These are phyloP conservation scores for Casuarina equisetifolia DNA, from an alignment of 306 rosid species.

Conservation along the genomic window DNA sequence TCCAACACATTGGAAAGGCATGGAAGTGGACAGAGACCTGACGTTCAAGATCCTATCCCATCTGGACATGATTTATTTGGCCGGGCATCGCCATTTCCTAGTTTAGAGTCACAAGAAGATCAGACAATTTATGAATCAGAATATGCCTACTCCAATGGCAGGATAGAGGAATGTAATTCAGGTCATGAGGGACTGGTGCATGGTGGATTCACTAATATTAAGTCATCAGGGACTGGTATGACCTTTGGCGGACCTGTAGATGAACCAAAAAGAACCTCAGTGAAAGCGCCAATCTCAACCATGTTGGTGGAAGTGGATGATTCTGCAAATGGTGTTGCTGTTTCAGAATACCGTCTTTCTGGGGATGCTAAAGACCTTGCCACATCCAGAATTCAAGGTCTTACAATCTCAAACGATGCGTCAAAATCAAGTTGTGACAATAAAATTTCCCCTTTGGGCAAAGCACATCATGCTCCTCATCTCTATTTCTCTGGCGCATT, in stretches of 20 bases:
- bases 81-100: conserved; percentile 4
- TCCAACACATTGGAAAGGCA: conserved; percentile 58
- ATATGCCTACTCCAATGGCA: conserved; percentile 15
- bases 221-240: conserved; percentile 16
- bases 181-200: conserved; percentile 13
- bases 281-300: conserved; percentile 7
- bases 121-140: conserved; percentile 16
- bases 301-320: conserved; percentile 17
- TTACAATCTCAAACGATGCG: conserved; percentile 34
- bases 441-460: conserved; percentile 23
- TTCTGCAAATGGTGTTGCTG: conserved; percentile 23
- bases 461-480: conserved; percentile 27
- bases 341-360: conserved; percentile 35
- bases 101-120: conserved; percentile 36
- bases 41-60: conserved; percentile 41
- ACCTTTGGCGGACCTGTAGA: conserved; percentile 16
- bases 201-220: conserved; percentile 23
- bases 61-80: conserved; percentile 27
- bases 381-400: conserved; percentile 35
- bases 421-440: conserved; percentile 27
- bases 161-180: conserved; percentile 23
- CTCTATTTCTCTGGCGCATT: conserved; percentile 18
- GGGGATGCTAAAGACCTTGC: conserved; percentile 52
- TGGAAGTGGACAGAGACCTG: conserved; percentile 53
- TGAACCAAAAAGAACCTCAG: conserved; percentile 19